phyloP scores from a whole-genome alignment of 148 eudicot species.

The Chenopodium quinoa region DNA sequence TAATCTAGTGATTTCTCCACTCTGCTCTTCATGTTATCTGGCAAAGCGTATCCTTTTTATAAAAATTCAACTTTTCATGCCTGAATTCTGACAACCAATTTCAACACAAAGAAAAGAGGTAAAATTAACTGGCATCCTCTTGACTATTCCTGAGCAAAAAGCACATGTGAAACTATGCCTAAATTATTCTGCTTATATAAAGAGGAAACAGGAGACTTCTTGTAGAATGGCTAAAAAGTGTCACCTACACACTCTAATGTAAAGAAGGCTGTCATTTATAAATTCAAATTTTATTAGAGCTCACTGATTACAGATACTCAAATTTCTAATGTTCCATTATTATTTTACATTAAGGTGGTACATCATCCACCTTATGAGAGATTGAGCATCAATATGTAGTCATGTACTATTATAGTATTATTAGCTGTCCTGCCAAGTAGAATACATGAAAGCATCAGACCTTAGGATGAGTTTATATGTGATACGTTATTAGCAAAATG shows the following conservation, averaged over 20 bases:
- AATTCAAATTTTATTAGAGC: background rate
- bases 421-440: background rate
- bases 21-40: background rate
- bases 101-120: background rate
- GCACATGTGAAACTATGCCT: background rate
- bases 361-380: background rate
- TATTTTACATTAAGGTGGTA: background rate
- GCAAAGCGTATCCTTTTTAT: background rate
- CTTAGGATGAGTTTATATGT: no score
- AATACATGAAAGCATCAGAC: slow-evolving; percentile 3
- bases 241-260: background rate
- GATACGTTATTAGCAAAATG: no score
- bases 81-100: background rate
- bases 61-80: no score
- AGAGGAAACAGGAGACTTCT: background rate
- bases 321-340: background rate
- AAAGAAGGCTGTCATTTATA: background rate
- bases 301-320: background rate
- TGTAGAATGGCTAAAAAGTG: background rate
- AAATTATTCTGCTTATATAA: background rate
- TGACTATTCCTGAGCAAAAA: background rate
- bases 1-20: background rate
- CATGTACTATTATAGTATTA: background rate
- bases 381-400: background rate
- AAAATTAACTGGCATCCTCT: background rate